Evolutionary conservation across 2,329 filamentous ascomycete species (phyloP).

Genomic region (Aureobasidium leucospermi): DNA sequence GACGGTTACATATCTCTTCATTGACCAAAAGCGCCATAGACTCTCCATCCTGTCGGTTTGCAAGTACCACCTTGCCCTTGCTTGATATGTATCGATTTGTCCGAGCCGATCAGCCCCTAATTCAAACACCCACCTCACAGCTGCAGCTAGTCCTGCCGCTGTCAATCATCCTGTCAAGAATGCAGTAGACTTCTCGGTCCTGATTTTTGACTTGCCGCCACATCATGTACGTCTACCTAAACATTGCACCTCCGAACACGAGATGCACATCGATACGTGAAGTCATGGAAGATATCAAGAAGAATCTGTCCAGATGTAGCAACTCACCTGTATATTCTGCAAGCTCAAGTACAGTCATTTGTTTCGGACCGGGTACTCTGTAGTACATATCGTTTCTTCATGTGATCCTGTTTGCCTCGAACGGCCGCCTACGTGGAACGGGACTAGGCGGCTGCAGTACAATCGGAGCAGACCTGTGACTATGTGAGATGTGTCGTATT

Average conservation of each 20-base stretch:
- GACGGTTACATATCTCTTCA: not conserved
- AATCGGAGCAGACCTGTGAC: not conserved
- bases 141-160: slow-evolving; percentile 4
- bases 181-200: not conserved
- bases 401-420: not conserved
- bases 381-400: not conserved
- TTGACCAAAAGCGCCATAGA: not conserved
- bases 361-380: not conserved
- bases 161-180: slow-evolving; percentile 2
- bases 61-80: not conserved
- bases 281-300: not conserved
- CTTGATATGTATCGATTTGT: not conserved
- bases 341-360: not conserved
- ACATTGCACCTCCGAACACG: too few species aligned
- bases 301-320: not conserved
- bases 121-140: not conserved
- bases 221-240: not conserved
- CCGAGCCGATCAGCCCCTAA: not conserved
- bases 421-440: not conserved
- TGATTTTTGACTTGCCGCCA: not conserved
- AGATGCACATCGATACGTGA: not conserved
- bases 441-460: not conserved
- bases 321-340: not conserved
- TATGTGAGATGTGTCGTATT: not conserved
- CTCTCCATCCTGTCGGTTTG: not conserved